Evolutionary conservation across 306 rosid genomes (phyloP).

Genomic region (Trifolium subterraneum): DNA sequence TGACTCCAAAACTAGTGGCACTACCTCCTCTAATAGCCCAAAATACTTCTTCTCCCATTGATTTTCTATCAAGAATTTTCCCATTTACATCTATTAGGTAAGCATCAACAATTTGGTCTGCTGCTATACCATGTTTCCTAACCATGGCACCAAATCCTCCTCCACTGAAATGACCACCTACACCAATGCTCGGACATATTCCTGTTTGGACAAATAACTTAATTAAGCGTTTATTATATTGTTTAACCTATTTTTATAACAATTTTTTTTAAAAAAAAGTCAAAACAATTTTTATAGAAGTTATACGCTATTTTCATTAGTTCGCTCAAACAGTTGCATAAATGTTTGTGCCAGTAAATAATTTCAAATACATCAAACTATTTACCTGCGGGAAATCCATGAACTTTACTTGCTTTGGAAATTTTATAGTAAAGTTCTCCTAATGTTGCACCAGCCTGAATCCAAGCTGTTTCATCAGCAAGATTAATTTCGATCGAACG

Average conservation of each 20-base stretch:
- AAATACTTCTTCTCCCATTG: conserved; percentile 66
- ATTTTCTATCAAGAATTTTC: conserved; percentile 47
- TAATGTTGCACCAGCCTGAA: conserved; percentile 61
- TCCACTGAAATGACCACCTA: conserved; percentile 69
- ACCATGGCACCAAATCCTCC: conserved; percentile 54
- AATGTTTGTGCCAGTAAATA: not conserved
- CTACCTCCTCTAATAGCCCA: conserved; percentile 82
- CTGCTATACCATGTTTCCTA: conserved; percentile 63
- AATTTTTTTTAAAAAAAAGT: too few relatives aligned
- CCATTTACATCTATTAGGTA: conserved; percentile 51
- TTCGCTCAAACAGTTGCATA: not conserved
- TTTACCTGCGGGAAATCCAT: conserved; percentile 53
- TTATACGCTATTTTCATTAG: not conserved
- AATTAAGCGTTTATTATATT: too few relatives aligned
- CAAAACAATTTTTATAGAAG: too few relatives aligned
- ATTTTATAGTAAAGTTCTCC: conserved; percentile 65
- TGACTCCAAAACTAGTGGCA: conserved; percentile 61
- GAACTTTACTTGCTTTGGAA: conserved; percentile 45
- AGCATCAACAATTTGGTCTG: conserved; percentile 68
- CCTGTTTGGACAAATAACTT: conserved; percentile 29
- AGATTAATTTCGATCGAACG: conserved; percentile 41
- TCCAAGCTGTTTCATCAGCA: conserved; percentile 60
- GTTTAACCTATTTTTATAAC: too few relatives aligned
- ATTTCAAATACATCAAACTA: not conserved
- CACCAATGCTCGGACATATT: conserved; percentile 54